These are phyloP conservation scores for Parascedosporium putredinis DNA, from an alignment of 2,329 filamentous ascomycete species.

Conservation along the genomic window DNA sequence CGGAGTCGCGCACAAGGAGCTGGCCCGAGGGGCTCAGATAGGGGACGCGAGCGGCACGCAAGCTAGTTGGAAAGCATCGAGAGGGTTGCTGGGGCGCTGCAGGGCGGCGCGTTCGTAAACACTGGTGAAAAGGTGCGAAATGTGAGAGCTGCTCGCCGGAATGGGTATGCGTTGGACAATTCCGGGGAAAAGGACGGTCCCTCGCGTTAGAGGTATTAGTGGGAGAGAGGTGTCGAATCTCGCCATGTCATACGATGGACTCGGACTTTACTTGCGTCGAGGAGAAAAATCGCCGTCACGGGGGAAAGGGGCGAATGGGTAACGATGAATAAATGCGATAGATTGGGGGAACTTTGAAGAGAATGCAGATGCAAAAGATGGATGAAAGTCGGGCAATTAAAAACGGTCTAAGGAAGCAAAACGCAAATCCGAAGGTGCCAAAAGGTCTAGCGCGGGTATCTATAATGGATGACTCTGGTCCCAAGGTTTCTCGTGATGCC, in stretches of 20 bases:
- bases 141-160: slow-evolving; percentile 68
- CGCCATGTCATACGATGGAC: slow-evolving; percentile 7
- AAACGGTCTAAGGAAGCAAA: not conserved
- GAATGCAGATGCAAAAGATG: not conserved
- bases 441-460: not conserved
- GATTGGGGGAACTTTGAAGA: too few relatives aligned
- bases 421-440: not conserved
- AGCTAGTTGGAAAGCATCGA: slow-evolving; percentile 65
- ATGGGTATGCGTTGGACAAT: slow-evolving; percentile 78
- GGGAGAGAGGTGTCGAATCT: slow-evolving; percentile 42
- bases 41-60: slow-evolving; percentile 79
- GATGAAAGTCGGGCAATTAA: not conserved
- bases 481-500: not conserved
- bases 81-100: slow-evolving; percentile 52
- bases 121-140: slow-evolving; percentile 76
- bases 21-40: slow-evolving; percentile 66
- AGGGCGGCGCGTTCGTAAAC: slow-evolving; percentile 68
- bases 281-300: not conserved
- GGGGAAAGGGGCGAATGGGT: too few relatives aligned
- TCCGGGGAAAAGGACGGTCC: slow-evolving; percentile 74
- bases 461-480: not conserved
- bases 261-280: slow-evolving; percentile 3
- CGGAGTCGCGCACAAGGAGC: slow-evolving; percentile 58
- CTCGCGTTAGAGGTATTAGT: slow-evolving; percentile 71
- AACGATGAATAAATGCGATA: too few relatives aligned